phyloP scores from a whole-genome alignment of 2,329 filamentous ascomycete genomes.

The Oidium heveae region DNA sequence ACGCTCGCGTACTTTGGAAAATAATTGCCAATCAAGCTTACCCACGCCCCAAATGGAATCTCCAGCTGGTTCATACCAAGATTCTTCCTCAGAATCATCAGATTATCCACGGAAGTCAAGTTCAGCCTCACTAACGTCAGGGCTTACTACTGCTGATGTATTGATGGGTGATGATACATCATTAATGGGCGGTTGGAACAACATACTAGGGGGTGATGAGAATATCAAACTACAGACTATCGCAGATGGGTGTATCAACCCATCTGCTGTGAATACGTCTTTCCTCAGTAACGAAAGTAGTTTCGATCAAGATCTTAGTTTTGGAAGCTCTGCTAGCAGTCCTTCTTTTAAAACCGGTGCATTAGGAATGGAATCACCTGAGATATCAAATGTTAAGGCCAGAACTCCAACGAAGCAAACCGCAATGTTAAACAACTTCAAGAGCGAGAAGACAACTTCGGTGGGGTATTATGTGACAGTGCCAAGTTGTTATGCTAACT shows the following conservation, averaged over 20 bases:
- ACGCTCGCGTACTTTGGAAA: conserved; percentile 5
- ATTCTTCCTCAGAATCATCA: conserved; percentile 27
- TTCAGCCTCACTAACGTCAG: conserved; percentile 21
- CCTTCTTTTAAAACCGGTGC: conserved; percentile 17
- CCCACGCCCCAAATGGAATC: conserved; percentile 13
- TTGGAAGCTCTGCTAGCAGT: conserved; percentile 32
- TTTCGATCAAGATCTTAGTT: conserved; percentile 24
- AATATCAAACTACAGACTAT: conserved; percentile 13
- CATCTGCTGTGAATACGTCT: conserved; percentile 11
- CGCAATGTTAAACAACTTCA: conserved; percentile 8
- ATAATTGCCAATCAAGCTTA: conserved; percentile 4
- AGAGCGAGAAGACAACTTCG: conserved; percentile 18
- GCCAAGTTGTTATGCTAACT: conserved; percentile 10
- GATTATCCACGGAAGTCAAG: conserved; percentile 23
- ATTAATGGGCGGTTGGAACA: conserved; percentile 18
- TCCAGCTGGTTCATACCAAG: conserved; percentile 18
- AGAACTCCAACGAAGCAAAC: conserved; percentile 12
- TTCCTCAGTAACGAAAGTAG: conserved; percentile 14
- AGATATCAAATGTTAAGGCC: conserved; percentile 18
- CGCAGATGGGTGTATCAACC: conserved; percentile 15
- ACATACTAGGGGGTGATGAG: conserved; percentile 16
- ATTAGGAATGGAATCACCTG: conserved; percentile 17
- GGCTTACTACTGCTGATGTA: conserved; percentile 17
- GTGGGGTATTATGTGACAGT: conserved; percentile 13
- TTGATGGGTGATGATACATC: conserved; percentile 20